Evolutionary conservation across 768 basidiomycete species (phyloP).

Genomic region (Exidia glandulosa): DNA sequence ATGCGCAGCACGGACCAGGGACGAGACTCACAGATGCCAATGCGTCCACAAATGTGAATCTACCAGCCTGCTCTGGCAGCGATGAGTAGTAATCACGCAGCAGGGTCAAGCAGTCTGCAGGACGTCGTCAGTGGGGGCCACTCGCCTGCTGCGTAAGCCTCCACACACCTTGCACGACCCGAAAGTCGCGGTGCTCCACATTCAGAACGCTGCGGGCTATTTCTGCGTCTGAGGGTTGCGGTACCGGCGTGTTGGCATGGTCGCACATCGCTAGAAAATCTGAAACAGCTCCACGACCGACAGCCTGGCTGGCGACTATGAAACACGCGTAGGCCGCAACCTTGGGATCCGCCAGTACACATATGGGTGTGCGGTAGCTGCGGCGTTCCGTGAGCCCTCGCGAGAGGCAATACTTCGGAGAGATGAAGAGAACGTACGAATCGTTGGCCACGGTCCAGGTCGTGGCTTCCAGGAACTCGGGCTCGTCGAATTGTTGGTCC

Average conservation of each 20-base stretch:
- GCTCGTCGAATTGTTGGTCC: conserved; percentile 19
- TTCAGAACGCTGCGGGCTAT: not conserved
- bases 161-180: not conserved
- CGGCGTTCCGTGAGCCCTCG: conserved; percentile 1
- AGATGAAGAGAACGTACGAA: conserved; percentile 42
- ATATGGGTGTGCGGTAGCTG: conserved; percentile 73
- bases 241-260: not conserved
- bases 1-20: not conserved
- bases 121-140: not conserved
- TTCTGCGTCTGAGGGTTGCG: not conserved
- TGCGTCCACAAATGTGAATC: not conserved
- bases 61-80: not conserved
- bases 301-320: conserved; percentile 37
- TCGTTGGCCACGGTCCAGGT: conserved; percentile 84
- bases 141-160: not conserved
- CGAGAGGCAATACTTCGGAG: not conserved
- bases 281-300: not conserved
- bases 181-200: not conserved
- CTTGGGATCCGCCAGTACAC: conserved; percentile 55
- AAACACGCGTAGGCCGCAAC: conserved; percentile 71
- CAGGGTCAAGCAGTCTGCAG: not conserved
- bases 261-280: not conserved
- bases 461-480: conserved; percentile 44
- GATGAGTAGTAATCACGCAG: not conserved
- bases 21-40: not conserved